These are phyloP conservation scores for Ascochyta rabiei DNA, from an alignment of 2,329 filamentous ascomycete species.

Conservation along the genomic window DNA sequence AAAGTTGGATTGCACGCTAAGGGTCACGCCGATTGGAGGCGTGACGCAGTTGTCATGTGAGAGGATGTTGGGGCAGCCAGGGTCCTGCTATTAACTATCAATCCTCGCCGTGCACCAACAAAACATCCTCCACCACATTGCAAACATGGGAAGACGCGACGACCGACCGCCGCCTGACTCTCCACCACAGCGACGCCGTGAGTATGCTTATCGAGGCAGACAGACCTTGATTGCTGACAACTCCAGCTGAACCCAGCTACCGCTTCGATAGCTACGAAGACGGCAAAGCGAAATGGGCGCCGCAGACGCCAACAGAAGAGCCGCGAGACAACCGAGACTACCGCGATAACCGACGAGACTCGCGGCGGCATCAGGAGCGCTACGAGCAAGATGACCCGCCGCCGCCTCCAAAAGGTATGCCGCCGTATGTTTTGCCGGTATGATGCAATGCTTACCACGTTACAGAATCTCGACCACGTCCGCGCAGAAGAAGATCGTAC, in stretches of 20 bases:
- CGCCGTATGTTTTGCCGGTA: neutral
- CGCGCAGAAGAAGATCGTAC: slow-evolving; percentile 25
- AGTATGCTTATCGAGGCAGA: neutral
- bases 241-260: slow-evolving; percentile 29
- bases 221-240: neutral
- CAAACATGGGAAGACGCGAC: slow-evolving; percentile 30
- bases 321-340: slow-evolving; percentile 30
- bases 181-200: slow-evolving; percentile 26
- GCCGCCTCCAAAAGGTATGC: slow-evolving; percentile 19
- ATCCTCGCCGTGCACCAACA: slow-evolving; percentile 1
- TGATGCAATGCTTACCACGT: slow-evolving; percentile 8
- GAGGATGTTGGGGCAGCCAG: slow-evolving; percentile 12
- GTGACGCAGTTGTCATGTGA: slow-evolving; percentile 20
- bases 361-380: slow-evolving; percentile 24
- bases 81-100: slow-evolving; percentile 13
- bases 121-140: slow-evolving; percentile 1
- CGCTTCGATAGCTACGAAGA: slow-evolving; percentile 38
- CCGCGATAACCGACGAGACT: slow-evolving; percentile 28
- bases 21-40: slow-evolving; percentile 19
- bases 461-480: slow-evolving; percentile 18
- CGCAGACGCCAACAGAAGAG: slow-evolving; percentile 24
- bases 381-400: slow-evolving; percentile 24
- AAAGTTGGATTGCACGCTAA: slow-evolving; percentile 9
- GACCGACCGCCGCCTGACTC: slow-evolving; percentile 21
- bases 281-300: slow-evolving; percentile 36